These are phyloP conservation scores for Trichosporon inkin DNA, from an alignment of 1,284 basidiomycete species.

Conservation along the genomic window DNA sequence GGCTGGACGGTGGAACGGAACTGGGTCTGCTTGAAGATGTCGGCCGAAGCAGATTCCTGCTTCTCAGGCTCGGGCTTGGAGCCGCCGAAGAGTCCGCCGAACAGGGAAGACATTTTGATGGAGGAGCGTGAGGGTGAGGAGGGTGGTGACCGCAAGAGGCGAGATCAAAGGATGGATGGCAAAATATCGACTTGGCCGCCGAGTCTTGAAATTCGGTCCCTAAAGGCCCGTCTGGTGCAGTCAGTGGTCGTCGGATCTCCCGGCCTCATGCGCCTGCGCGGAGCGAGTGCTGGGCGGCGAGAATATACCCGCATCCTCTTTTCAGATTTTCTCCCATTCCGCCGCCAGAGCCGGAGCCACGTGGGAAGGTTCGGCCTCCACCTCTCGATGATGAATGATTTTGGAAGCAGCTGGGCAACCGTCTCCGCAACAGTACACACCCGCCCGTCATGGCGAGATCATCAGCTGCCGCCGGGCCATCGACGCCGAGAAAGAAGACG, in stretches of 20 bases:
- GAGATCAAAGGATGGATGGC: conserved; percentile 7
- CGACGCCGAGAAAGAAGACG: conserved; percentile 9
- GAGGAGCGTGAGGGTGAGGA: neutral
- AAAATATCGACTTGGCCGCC: conserved; percentile 8
- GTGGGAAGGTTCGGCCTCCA: neutral
- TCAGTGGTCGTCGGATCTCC: conserved; percentile 1
- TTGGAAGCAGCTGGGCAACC: neutral
- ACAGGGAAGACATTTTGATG: conserved; percentile 45
- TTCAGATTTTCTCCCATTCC: conserved; percentile 5
- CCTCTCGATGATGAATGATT: conserved; percentile 4
- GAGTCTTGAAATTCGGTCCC: conserved; percentile 5
- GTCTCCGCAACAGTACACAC: neutral
- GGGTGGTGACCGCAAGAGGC: conserved; percentile 1
- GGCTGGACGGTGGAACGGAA: conserved; percentile 38
- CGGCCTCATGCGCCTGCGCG: neutral
- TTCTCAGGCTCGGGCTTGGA: conserved; percentile 18
- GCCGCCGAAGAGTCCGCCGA: conserved; percentile 37
- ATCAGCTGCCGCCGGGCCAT: conserved; percentile 16
- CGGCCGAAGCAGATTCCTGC: conserved; percentile 36
- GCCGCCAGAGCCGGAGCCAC: neutral
- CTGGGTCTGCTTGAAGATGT: conserved; percentile 41
- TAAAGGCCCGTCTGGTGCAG: neutral
- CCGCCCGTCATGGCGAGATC: conserved; percentile 7
- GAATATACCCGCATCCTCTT: neutral
- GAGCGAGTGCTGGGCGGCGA: neutral